Conservation (phyloP, 176 grass and related monocot species). For the Carex scoparia region DNA sequence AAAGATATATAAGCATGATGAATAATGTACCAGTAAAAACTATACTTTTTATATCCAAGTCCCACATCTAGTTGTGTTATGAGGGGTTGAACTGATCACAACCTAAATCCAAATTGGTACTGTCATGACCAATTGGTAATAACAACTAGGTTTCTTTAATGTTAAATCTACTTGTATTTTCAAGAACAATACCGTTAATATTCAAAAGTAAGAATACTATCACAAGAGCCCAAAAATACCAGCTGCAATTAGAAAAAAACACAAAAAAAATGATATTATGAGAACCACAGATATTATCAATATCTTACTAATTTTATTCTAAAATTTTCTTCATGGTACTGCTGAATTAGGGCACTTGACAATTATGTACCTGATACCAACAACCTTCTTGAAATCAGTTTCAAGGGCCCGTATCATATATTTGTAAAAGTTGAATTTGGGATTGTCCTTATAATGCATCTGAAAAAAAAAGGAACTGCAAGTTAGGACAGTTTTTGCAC, state of each 20-base stretch:
- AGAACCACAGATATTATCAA: neutral
- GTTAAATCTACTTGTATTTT: neutral
- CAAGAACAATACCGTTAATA: constrained; percentile 52
- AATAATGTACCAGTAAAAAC: neutral
- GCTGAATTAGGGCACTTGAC: neutral
- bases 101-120: neutral
- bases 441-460: constrained; percentile 58
- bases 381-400: constrained; percentile 77
- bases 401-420: constrained; percentile 89
- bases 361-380: constrained; percentile 68
- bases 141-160: neutral
- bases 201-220: constrained; percentile 77
- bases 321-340: neutral
- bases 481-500: neutral
- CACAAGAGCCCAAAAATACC: constrained; percentile 79
- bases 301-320: neutral
- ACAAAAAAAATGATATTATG: neutral
- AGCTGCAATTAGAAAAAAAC: constrained; percentile 44
- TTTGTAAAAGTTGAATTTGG: constrained; percentile 78
- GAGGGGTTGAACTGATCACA: neutral
- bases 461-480: constrained; percentile 2
- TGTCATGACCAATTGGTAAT: neutral
- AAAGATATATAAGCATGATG: neutral
- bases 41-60: too few relatives aligned
- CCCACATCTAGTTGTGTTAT: neutral